Percentiles rank a stretch among this genome's conserved stretches.
These are phyloP conservation scores for Candida sojae DNA, from an alignment of 1,139 yeast species.

Conservation along the genomic window DNA sequence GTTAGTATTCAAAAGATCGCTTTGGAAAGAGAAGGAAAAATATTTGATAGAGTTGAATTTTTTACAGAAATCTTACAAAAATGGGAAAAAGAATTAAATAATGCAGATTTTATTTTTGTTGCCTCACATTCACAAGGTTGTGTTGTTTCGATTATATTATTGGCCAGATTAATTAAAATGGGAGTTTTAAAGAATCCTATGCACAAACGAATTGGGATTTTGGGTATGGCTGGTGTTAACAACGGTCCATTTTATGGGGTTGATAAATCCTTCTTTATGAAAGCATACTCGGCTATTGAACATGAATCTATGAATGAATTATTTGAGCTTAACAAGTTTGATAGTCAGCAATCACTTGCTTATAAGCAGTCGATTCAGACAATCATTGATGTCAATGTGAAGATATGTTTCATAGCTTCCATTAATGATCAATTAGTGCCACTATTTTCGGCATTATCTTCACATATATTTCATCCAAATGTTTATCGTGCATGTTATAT, in stretches of 20 bases:
- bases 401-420: conserved; percentile 80
- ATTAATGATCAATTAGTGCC: conserved; percentile 93
- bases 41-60: conserved; percentile 80
- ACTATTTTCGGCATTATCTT: conserved; percentile 80
- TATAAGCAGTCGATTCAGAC: conserved; percentile 68
- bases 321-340: conserved; percentile 81
- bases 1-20: conserved; percentile 87
- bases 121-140: conserved; percentile 97
- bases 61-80: conserved; percentile 71
- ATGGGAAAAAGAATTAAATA: conserved; percentile 69
- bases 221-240: conserved; percentile 95
- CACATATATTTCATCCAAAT: conserved; percentile 85
- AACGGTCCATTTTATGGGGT: conserved; percentile 92
- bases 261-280: conserved; percentile 78
- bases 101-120: conserved; percentile 82
- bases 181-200: conserved; percentile 59
- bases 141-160: conserved; percentile 80
- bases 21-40: conserved; percentile 88
- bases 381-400: conserved; percentile 69
- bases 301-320: conserved; percentile 82
- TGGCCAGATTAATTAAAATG: conserved; percentile 69
- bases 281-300: conserved; percentile 89
- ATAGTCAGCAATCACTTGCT: conserved; percentile 68
- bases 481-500: conserved; percentile 86
- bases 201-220: conserved; percentile 62